Evolutionary conservation across 345 rosid genomes (phyloP), one percentile per base, ranked within the genome.

Genomic region (Euphorbia lathyris): DNA sequence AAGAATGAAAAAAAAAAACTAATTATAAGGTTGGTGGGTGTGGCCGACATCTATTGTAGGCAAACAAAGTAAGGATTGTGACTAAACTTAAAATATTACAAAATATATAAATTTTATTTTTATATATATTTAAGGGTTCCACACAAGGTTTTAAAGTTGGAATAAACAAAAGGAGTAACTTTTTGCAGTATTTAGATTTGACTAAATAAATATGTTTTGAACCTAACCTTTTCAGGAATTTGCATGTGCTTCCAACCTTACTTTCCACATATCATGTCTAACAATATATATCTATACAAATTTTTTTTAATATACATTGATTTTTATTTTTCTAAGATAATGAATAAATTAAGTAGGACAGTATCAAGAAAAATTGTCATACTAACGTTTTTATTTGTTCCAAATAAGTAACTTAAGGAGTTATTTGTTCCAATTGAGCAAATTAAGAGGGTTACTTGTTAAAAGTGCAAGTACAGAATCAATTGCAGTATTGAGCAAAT

Each of bases 1-100:
- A 34, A 34, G 58, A n/a, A n/a, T 36, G 40, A 20, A 60, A 43
- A 36, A 13, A 19, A 47, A 63, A 72, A 66, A 71, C 1, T 48
- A 59, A 25, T 32, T 50, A 29, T 22, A 27, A 52, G 25, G 26
- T 2, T 43, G 61, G 40, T 19, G 65, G 22, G 51, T 72, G 83
- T 78, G 86, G 84, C 84, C 84, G 84, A 83, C 86, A 83, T 73
- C 51, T 63, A 61, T 73, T 59, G 80, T 74, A 52, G 67, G 66
- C 58, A 70, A 57, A 71, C 36, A 27, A 69, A 70, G 72, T 55
- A 72, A 50, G 72, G 79, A 78, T 76, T 71, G 81, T 71, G 81
- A 83, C 79, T 72, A n/a, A 80, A 74, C 78, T 65, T 36, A 32
- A 6, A 58, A 38, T 53, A 58, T 27, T 5, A 50, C 23, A 50